Percentiles rank a stretch among this genome's conserved stretches.
Evolutionary conservation across 2,329 filamentous ascomycete species (phyloP).

Genomic region (Verticillium albo-atrum): DNA sequence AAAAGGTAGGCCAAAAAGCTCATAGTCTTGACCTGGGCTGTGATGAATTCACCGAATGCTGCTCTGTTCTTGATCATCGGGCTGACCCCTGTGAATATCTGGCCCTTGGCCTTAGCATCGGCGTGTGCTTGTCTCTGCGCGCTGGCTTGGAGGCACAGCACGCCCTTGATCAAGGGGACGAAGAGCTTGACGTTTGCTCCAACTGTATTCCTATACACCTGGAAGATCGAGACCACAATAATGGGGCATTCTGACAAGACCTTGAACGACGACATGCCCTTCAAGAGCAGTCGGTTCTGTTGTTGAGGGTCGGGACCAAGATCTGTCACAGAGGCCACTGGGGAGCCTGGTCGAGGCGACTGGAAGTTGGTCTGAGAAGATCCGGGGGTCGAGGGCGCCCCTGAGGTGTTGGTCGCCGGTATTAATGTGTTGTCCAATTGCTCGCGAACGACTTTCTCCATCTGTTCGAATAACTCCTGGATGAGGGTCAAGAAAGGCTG

Average conservation of each 20-base stretch:
- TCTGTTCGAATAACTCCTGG: slow-evolving; percentile 90
- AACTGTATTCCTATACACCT: slow-evolving; percentile 79
- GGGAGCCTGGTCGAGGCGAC: slow-evolving; percentile 85
- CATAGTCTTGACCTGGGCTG: slow-evolving; percentile 98
- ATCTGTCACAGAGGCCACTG: slow-evolving; percentile 76
- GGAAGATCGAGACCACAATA: slow-evolving; percentile 97
- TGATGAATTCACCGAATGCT: slow-evolving; percentile 96
- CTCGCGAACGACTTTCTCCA: slow-evolving; percentile 91
- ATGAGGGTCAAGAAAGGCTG: slow-evolving; percentile 89
- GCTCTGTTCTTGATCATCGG: slow-evolving; percentile 89
- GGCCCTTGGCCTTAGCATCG: slow-evolving; percentile 73
- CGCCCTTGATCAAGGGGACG: slow-evolving; percentile 88
- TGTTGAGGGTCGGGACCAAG: slow-evolving; percentile 78
- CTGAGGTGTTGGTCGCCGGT: slow-evolving; percentile 44
- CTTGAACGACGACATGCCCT: slow-evolving; percentile 98
- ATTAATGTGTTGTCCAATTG: slow-evolving; percentile 78
- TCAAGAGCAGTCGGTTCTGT: slow-evolving; percentile 73
- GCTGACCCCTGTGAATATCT: slow-evolving; percentile 88
- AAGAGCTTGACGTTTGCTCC: slow-evolving; percentile 84
- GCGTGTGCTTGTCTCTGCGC: slow-evolving; percentile 89
- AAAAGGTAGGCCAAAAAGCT: slow-evolving; percentile 94
- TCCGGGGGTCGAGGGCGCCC: slow-evolving; percentile 62
- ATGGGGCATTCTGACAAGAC: slow-evolving; percentile 97
- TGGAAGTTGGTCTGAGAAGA: slow-evolving; percentile 70
- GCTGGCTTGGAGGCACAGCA: slow-evolving; percentile 82